Evolutionary conservation across 2,329 filamentous ascomycete species (phyloP), one percentile per base, ranked within the genome.

Genomic region (Xylariaceae sp.): DNA sequence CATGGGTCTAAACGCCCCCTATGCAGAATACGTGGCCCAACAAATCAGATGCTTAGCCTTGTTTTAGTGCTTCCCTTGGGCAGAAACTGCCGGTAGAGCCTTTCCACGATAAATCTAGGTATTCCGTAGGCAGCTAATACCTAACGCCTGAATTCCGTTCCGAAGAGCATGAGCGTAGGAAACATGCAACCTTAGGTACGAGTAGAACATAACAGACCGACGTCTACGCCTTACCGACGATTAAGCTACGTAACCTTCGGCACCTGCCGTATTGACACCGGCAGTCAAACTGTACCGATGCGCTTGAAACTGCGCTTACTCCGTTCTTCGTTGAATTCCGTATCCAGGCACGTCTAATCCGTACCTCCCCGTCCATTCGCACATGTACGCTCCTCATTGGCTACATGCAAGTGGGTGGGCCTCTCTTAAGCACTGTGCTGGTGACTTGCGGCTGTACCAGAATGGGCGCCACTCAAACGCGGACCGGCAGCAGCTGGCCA

Each of bases 401-500:
- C 42, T n/a, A 11, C 42, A 45, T 6, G 13, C 42, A 15, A 50
- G 51, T 48, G 45, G 34, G 30, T 15, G 5, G 7, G 34, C 42
- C 42, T 13, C 9, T n/a, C 42, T 44, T 11, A 1, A 18, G 42
- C 47, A n/a, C 45, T 49, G 53, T 49, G 37, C 35, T 45, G 13
- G 51, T 9, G 52, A 45, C 44, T 35, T 39, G 23, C 10, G 13
- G 34, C 34, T 4, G 42, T 45, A 45, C 42, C 13, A n/a, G n/a
- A 13, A 3, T 45, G 13, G 10, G 11, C n/a, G 42, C 13, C 13
- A 34, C 18, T 9, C 8, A 35, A n/a, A 34, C 4, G 35, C 53
- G 59, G 54, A 6, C 59, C 51, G 59, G n/a, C 1, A 13, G 18
- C 62, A 55, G 55, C 62, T 58, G 60, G 1, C 53, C 13, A 1